Evolutionary conservation across 805 yeast species (phyloP), one percentile per base, ranked within the genome.

Genomic region (Candida sonorensis): DNA sequence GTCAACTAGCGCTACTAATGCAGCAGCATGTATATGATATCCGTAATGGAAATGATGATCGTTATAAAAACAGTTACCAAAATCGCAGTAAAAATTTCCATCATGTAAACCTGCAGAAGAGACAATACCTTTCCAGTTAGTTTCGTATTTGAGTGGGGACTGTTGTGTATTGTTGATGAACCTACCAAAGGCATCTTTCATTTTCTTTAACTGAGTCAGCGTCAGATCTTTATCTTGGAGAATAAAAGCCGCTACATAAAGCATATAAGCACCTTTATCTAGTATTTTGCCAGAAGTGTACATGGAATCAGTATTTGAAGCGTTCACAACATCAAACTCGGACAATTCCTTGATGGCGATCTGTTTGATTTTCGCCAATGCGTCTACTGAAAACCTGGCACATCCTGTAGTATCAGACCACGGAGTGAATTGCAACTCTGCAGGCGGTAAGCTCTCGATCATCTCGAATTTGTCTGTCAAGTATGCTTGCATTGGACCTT

Each of bases 11-110:
- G 80, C 88, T 28, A 83, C 71, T 14, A 81, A 62, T 1, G 94
- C 87, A 5, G 94, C 94, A 1, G 94, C 82, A 51, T 83, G 88
- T 29, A 84, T 67, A 44, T 76, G 79, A 55, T 83, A 85, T 9
- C 92, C 92, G 48, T 81, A 85, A 53, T 85, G 94, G 69, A 83
- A 85, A 51, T 84, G 92, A 48, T 85, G 94, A 49, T 85, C 94
- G 45, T 84, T 83, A 58, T 83, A 84, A 53, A 72, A 81, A 16
- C 82, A 72, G 52, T 80, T 70, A 29, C 94, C 94, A 52, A 67
- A 85, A 48, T 77, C 81, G 23, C 50, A 44, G 19, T 55, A 55
- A 26, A 56, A 52, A 36, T 58, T 57, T 0, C 62, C 62, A 27
- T 53, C 61, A 3, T 30, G 28, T 14, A 58, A 36, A 3, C 72